Evolutionary conservation across 2,329 filamentous ascomycete species (phyloP), one percentile per base, ranked within the genome.

Genomic region (Ceratocystis albifundus): DNA sequence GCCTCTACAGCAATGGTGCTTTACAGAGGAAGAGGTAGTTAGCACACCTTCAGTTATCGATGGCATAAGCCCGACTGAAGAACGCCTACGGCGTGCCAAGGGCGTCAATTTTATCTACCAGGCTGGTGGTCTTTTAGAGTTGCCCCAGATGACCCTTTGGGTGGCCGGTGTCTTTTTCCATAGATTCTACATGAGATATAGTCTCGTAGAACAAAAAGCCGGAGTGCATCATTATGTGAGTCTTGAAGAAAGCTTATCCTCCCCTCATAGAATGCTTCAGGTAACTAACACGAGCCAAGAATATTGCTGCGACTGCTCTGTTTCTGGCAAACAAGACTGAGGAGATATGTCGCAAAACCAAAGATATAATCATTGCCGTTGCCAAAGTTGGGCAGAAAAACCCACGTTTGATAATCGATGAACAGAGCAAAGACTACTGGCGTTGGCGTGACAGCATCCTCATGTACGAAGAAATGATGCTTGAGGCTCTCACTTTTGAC

Each of bases 391-490:
- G 93, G 32, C 91, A 96, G 75, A 97, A 99, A 78, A 93, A 97
- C 71, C 81, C 90, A 1, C 89, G 90, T 71, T 83, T 96, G 68
- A 80, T 93, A 65, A 89, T 97, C 64, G 94, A 99, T 74, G 94
- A 97, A 76, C 92, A 97, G 75, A 95, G 89, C 71, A 97, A 96
- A 73, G 94, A 99, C 73, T 99, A 94, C 74, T 99, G 94, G 94
- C 85, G 89, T 72, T 99, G 94, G 94, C 85, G 91, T 69, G 94
- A 99, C 74, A 94, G 88, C 67, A 96, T 99, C 67, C 79, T 97
- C 15, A 87, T 88, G 70, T 90, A 95, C 73, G 94, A 99, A 76
- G 94, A 97, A 74, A 80, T 93, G 55, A 88, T 99, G 78, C 82
- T 99, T 17, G 94, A 97, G 75, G 85, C 86, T 59, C 80, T 99